Conservation (phyloP, 306 rosid genomes). For the Gleditsia sinensis region DNA sequence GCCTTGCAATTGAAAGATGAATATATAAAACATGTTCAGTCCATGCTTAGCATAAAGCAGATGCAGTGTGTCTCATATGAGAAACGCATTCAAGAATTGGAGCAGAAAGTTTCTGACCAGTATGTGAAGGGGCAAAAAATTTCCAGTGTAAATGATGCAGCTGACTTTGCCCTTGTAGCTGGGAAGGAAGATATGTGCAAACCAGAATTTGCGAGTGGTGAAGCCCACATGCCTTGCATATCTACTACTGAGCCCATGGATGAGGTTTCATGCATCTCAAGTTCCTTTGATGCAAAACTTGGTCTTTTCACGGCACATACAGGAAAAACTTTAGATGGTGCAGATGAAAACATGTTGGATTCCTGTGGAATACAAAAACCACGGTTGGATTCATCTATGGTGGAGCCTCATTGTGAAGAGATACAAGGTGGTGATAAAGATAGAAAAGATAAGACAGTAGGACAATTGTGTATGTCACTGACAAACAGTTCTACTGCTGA, state of each 20-base stretch:
- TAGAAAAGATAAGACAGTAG: slow-evolving; percentile 60
- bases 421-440: slow-evolving; percentile 53
- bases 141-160: slow-evolving; percentile 45
- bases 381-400: slow-evolving; percentile 74
- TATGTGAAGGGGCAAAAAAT: slow-evolving; percentile 68
- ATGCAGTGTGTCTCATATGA: slow-evolving; percentile 78
- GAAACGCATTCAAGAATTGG: slow-evolving; percentile 91
- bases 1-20: slow-evolving; percentile 92
- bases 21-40: slow-evolving; percentile 66
- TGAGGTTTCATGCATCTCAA: slow-evolving; percentile 90
- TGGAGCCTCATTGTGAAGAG: slow-evolving; percentile 77
- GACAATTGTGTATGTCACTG: slow-evolving; percentile 73
- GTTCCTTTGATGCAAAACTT: slow-evolving; percentile 73
- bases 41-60: slow-evolving; percentile 78
- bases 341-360: slow-evolving; percentile 84
- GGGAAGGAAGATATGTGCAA: slow-evolving; percentile 58
- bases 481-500: slow-evolving; percentile 95
- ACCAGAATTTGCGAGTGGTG: slow-evolving; percentile 50
- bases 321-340: slow-evolving; percentile 63
- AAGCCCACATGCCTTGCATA: slow-evolving; percentile 54
- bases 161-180: slow-evolving; percentile 53
- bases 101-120: slow-evolving; percentile 79
- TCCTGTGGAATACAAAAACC: slow-evolving; percentile 51
- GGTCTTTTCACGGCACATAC: slow-evolving; percentile 58
- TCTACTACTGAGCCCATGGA: slow-evolving; percentile 86